A percentile compares a stretch with the other conserved stretches of the same genome.
Evolutionary conservation across 345 rosid species (phyloP).

Genomic region (Adansonia digitata): DNA sequence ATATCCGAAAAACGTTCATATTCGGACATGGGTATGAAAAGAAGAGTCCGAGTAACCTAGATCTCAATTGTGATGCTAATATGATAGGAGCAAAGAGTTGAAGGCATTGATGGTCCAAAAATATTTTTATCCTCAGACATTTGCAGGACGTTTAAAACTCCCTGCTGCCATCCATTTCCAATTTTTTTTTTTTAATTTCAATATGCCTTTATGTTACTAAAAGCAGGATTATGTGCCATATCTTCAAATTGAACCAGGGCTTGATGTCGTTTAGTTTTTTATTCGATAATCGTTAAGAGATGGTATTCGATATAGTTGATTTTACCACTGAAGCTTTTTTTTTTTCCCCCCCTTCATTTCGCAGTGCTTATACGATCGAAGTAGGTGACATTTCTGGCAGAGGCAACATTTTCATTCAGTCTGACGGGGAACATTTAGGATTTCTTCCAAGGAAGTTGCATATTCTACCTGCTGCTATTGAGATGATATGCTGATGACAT

Average conservation of each 20-base stretch:
- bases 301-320: background rate
- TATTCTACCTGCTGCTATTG: constrained; percentile 64
- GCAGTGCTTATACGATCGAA: constrained; percentile 69
- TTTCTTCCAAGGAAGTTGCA: constrained; percentile 75
- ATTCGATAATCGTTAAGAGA: background rate
- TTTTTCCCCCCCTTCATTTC: no score
- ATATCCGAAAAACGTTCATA: no score
- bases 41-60: no score
- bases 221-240: no score
- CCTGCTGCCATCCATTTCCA: background rate
- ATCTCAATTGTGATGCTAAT: background rate
- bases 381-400: constrained; percentile 56
- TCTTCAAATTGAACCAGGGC: no score
- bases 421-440: constrained; percentile 92
- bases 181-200: no score
- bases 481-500: constrained; percentile 65
- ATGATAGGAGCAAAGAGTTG: background rate
- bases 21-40: no score
- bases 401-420: constrained; percentile 66
- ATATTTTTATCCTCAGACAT: background rate
- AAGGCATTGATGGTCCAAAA: background rate
- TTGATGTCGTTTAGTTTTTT: background rate
- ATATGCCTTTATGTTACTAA: no score
- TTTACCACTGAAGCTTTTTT: background rate
- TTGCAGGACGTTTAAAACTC: background rate